These are phyloP conservation scores for Phytopythium mirpurense DNA, from an alignment of 352 stramenopile species.

Conservation along the genomic window DNA sequence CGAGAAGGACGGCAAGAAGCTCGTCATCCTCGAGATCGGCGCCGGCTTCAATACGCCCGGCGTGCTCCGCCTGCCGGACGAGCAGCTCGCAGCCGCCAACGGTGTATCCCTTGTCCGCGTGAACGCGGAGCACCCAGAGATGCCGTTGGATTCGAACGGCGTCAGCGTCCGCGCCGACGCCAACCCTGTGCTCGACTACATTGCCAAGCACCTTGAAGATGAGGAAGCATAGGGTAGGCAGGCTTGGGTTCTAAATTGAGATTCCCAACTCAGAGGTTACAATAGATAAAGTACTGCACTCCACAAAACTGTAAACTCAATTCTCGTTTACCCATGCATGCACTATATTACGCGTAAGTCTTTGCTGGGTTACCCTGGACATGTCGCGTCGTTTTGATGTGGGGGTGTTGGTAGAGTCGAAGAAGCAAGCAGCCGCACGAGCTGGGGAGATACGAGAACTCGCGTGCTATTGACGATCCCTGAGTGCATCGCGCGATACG, in stretches of 20 bases:
- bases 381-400: too few species aligned
- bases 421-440: too few species aligned
- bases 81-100: conserved; percentile 32
- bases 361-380: too few species aligned
- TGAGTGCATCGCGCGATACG: neutral
- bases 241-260: too few species aligned
- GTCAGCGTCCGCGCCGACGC: conserved; percentile 38
- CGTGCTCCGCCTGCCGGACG: conserved; percentile 51
- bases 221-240: too few species aligned
- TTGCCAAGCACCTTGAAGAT: conserved; percentile 8
- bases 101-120: conserved; percentile 54
- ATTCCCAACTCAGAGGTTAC: too few species aligned
- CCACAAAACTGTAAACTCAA: too few species aligned
- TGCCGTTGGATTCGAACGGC: conserved; percentile 49
- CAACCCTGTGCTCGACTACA: conserved; percentile 35
- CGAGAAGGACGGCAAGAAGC: conserved; percentile 35
- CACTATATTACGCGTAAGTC: too few species aligned
- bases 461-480: too few species aligned
- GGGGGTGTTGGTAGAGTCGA: too few species aligned
- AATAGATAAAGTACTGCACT: neutral
- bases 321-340: too few species aligned
- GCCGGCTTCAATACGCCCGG: conserved; percentile 68
- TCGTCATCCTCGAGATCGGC: conserved; percentile 65
- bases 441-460: too few species aligned
- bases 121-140: conserved; percentile 43